A percentile compares a stretch with the other conserved stretches of the same genome.
phyloP scores from a whole-genome alignment of 495 filamentous ascomycete species.

The Penicillium parvum region DNA sequence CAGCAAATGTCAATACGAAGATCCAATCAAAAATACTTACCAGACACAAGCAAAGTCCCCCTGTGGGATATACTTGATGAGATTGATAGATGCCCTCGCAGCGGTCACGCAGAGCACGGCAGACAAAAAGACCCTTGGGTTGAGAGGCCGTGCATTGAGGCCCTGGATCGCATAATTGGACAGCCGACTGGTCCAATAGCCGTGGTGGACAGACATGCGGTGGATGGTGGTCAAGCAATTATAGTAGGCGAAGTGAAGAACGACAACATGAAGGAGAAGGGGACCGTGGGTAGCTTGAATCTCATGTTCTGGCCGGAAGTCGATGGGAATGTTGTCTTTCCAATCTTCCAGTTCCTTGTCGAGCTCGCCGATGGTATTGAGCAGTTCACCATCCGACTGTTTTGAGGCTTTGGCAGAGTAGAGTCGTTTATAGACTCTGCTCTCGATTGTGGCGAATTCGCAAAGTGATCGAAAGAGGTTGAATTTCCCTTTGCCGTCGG shows the following conservation, averaged over 20 bases:
- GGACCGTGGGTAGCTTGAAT: conserved; percentile 87
- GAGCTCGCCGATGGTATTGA: conserved; percentile 94
- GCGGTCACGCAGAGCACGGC: conserved; percentile 88
- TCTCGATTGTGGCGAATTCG: conserved; percentile 85
- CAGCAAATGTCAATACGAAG: not conserved
- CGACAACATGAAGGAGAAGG: conserved; percentile 84
- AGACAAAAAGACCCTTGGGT: conserved; percentile 91
- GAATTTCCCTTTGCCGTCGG: conserved; percentile 86
- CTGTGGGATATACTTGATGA: conserved; percentile 93
- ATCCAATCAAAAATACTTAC: conserved; percentile 47
- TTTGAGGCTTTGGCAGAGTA: conserved; percentile 91
- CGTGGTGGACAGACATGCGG: conserved; percentile 96
- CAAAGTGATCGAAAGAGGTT: conserved; percentile 92
- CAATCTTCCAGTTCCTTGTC: conserved; percentile 91
- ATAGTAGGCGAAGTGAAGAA: conserved; percentile 95
- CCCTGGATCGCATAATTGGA: conserved; percentile 95
- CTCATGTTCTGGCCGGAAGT: conserved; percentile 92
- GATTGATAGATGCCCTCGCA: conserved; percentile 84
- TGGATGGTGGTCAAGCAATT: conserved; percentile 97
- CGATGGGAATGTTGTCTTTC: conserved; percentile 91
- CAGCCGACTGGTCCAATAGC: conserved; percentile 93
- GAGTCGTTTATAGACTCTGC: conserved; percentile 87
- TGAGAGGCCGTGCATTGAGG: conserved; percentile 81
- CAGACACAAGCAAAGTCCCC: conserved; percentile 94
- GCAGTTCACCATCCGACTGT: conserved; percentile 85